phyloP scores from a whole-genome alignment of 495 filamentous ascomycete species.

The Podospora pseudopauciseta region DNA sequence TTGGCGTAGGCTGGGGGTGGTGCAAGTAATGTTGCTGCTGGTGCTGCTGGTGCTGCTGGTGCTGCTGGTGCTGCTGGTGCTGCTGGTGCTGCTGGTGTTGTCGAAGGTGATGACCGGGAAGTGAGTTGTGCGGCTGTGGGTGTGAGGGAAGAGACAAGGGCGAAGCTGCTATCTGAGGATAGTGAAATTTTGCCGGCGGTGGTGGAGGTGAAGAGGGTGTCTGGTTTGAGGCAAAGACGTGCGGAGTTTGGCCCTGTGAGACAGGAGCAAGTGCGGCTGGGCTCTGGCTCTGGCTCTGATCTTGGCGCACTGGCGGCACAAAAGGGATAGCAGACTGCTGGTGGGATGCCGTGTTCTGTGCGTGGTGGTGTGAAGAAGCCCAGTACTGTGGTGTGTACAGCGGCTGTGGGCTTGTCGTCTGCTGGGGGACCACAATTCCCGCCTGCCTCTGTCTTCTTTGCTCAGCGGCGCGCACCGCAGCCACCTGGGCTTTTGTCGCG shows the following conservation, averaged over 20 bases:
- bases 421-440: not conserved
- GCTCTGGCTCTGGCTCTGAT: not conserved
- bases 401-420: not conserved
- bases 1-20: not conserved
- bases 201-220: not conserved
- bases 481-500: conserved; percentile 15
- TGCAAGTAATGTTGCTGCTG: not conserved
- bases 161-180: not conserved
- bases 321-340: not conserved
- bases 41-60: not conserved
- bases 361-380: not conserved
- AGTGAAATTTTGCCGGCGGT: not conserved
- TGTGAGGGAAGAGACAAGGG: too few species aligned
- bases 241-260: not conserved
- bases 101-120: not conserved
- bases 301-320: too few species aligned
- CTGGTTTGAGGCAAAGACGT: not conserved
- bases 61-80: not conserved
- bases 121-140: not conserved
- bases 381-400: not conserved
- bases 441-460: conserved; percentile 15
- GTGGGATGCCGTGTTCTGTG: not conserved
- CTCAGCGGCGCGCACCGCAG: conserved; percentile 14
- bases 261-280: not conserved
- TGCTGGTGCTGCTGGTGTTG: not conserved